Evolutionary conservation across 495 filamentous ascomycete species (phyloP), one percentile per base, ranked within the genome.

Genomic region (Usnea hakonensis): DNA sequence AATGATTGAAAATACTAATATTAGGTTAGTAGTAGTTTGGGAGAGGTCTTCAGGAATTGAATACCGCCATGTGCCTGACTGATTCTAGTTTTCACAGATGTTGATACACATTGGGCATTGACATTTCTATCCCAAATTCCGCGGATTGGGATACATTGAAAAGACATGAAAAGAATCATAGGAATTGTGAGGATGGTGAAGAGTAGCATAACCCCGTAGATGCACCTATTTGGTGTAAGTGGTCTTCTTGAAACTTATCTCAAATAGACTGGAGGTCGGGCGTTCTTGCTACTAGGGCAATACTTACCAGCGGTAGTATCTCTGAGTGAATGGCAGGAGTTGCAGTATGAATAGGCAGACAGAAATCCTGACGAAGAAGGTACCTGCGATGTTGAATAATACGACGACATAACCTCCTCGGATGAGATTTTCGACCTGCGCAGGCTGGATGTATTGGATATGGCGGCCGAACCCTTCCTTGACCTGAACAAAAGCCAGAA

Each of bases 271-370:
- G 14, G 19, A 14, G 7, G 5, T 17, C 16, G 7, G 2, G 0
- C 17, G 7, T 19, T 0, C 9, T 41, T 19, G 4, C 5, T 19
- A 7, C 17, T 17, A 19, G 38, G 7, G 38, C 2, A 19, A 4
- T 26, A 28, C 28, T 36, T n/a, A 55, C 30, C 30, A 13, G 9
- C 30, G 30, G 53, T 0, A 36, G 7, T 23, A 35, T 17, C 35
- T 55, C n/a, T 55, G 0, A 2, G 53, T 55, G 21, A 55, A 35
- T 11, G 30, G 53, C 21, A 55, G 30, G 6, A 55, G 28, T 23
- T 55, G 53, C 21, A 55, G 30, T 1, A 55, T 55, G 17, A 55
- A 55, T 5, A 55, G 53, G 16, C 53, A 55, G 35, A 55, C 53
- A 17, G 53, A n/a, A 30, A 55, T 36, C 35, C 53, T 33, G 19